Percentiles rank a stretch among this genome's conserved stretches.
phyloP scores from a whole-genome alignment of 1,139 yeast species.

The Blastobotrys aristatus region DNA sequence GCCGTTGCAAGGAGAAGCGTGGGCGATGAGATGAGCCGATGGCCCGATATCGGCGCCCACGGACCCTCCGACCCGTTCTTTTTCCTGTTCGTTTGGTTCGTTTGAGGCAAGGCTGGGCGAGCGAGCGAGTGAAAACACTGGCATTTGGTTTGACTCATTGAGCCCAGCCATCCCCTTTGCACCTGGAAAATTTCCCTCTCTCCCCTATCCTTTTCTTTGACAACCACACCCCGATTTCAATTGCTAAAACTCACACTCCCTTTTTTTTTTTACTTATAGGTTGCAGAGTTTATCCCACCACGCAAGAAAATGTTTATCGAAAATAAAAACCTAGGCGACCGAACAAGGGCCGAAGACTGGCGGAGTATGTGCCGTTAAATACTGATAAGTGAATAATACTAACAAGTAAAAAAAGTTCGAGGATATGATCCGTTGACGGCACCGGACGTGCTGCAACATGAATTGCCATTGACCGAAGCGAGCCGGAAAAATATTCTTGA shows the following conservation, averaged over 20 bases:
- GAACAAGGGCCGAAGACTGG: conserved; percentile 77
- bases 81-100: no score
- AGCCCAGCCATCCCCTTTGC: no score
- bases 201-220: no score
- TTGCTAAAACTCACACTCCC: neutral
- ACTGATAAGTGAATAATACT: neutral
- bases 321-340: conserved; percentile 52
- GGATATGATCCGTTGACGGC: conserved; percentile 96
- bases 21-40: no score
- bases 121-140: no score
- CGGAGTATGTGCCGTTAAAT: conserved; percentile 43
- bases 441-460: conserved; percentile 91
- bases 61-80: no score
- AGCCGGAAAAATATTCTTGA: conserved; percentile 58
- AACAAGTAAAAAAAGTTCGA: conserved; percentile 38
- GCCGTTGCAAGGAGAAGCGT: no score
- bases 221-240: no score
- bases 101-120: no score
- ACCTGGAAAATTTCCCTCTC: no score
- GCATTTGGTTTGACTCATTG: no score
- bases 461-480: conserved; percentile 61
- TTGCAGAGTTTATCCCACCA: neutral
- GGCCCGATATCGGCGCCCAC: no score
- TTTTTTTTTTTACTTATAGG: neutral
- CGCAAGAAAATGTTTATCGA: conserved; percentile 63